Percentiles rank a stretch among this genome's conserved stretches.
phyloP scores from a whole-genome alignment of 2,329 filamentous ascomycete species.

The Penicillium oxalicum region DNA sequence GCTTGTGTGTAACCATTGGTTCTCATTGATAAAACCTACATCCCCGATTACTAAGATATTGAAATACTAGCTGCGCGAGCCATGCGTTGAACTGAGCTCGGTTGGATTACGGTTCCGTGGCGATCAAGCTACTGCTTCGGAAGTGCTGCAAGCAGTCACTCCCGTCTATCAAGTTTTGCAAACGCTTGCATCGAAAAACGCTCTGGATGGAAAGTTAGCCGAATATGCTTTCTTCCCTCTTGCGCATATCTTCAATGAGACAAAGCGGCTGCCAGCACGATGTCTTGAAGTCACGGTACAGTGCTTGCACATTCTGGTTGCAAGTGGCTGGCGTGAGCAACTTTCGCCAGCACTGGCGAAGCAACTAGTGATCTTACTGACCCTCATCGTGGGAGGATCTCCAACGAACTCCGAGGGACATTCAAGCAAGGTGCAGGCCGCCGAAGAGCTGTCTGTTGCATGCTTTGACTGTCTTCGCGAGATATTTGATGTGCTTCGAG shows the following conservation, averaged over 20 bases:
- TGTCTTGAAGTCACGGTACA: conserved; percentile 67
- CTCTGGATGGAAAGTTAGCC: conserved; percentile 72
- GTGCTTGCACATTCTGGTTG: conserved; percentile 67
- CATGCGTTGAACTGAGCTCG: conserved; percentile 55
- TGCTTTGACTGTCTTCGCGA: conserved; percentile 64
- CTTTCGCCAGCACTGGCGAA: conserved; percentile 68
- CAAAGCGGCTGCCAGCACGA: conserved; percentile 63
- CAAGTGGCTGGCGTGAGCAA: conserved; percentile 69
- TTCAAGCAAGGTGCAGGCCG: conserved; percentile 28
- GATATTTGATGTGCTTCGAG: conserved; percentile 57
- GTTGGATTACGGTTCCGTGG: conserved; percentile 47
- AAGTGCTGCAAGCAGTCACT: conserved; percentile 46
- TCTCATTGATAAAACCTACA: conserved; percentile 2
- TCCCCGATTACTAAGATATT: conserved; percentile 13
- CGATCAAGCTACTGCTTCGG: conserved; percentile 39
- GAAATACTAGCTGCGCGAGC: conserved; percentile 47
- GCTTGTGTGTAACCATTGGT: conserved; percentile 25
- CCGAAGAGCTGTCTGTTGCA: conserved; percentile 69
- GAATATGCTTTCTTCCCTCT: conserved; percentile 95
- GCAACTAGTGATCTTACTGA: conserved; percentile 78
- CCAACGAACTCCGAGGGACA: conserved; percentile 47
- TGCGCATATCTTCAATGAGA: conserved; percentile 74
- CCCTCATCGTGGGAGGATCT: conserved; percentile 70
- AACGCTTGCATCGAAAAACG: conserved; percentile 36
- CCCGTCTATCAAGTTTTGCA: conserved; percentile 36